These are phyloP conservation scores for Coprinopsis cinerea DNA, from an alignment of 768 basidiomycete genomes.

Conservation along the genomic window DNA sequence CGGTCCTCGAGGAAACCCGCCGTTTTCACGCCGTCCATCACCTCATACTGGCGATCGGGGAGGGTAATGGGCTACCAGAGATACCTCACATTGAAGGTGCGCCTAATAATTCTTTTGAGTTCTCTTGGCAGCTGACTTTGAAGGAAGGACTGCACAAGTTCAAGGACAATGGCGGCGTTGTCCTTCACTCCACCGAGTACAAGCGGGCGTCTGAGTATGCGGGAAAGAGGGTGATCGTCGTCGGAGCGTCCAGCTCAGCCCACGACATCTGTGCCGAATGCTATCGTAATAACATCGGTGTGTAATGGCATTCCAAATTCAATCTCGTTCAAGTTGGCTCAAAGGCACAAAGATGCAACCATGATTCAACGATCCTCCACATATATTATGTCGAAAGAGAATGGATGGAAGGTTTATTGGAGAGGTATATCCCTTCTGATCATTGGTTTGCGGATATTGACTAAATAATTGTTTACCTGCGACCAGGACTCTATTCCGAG, in stretches of 20 bases:
- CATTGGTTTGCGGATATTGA: too few species aligned
- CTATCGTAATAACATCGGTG: conserved; percentile 27
- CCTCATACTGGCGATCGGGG: conserved; percentile 52
- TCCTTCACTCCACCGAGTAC: conserved; percentile 48
- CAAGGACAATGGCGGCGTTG: conserved; percentile 34
- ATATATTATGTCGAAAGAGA: conserved; percentile 43
- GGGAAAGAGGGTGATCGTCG: conserved; percentile 62
- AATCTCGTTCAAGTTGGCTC: too few species aligned
- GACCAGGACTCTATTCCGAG: conserved; percentile 39
- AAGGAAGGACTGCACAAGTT: conserved; percentile 22
- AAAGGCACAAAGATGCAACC: conserved; percentile 30
- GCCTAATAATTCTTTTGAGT: background rate
- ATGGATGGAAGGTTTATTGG: conserved; percentile 27
- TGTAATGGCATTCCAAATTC: too few species aligned
- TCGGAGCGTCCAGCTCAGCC: conserved; percentile 53
- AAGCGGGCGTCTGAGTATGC: conserved; percentile 39
- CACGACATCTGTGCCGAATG: conserved; percentile 38
- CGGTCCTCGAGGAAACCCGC: background rate
- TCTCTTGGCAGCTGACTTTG: background rate
- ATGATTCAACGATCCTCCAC: conserved; percentile 47
- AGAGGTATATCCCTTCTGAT: too few species aligned
- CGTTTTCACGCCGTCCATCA: conserved; percentile 29
- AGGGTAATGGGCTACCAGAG: conserved; percentile 39
- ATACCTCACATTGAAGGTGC: conserved; percentile 26
- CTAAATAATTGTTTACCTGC: too few species aligned